These are phyloP conservation scores for Porphyrellus cyaneotinctus DNA, from an alignment of 768 basidiomycete species.

Conservation along the genomic window DNA sequence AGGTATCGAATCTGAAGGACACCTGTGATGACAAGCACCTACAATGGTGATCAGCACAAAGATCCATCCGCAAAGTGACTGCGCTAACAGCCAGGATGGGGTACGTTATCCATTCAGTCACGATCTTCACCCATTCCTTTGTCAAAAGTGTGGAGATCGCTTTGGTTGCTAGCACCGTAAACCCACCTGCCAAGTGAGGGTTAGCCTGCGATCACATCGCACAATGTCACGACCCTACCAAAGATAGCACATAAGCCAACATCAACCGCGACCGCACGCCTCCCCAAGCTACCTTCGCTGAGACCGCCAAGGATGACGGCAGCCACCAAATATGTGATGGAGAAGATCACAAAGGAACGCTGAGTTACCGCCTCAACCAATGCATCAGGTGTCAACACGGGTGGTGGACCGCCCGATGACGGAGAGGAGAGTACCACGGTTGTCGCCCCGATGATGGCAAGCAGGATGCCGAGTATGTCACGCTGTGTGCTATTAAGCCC, in stretches of 20 bases:
- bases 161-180: slow-evolving; percentile 92
- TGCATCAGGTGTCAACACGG: slow-evolving; percentile 57
- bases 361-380: slow-evolving; percentile 68
- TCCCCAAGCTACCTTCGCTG: slow-evolving; percentile 61
- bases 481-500: slow-evolving; percentile 40
- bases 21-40: slow-evolving; percentile 73
- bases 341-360: slow-evolving; percentile 71
- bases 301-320: slow-evolving; percentile 59
- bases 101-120: slow-evolving; percentile 80
- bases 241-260: slow-evolving; percentile 85
- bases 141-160: slow-evolving; percentile 85
- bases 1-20: slow-evolving; percentile 82
- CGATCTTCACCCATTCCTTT: slow-evolving; percentile 69
- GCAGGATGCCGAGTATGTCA: slow-evolving; percentile 70
- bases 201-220: neutral
- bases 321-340: slow-evolving; percentile 54
- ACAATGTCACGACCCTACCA: slow-evolving; percentile 38
- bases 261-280: slow-evolving; percentile 74
- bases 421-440: slow-evolving; percentile 87
- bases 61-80: neutral
- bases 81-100: slow-evolving; percentile 62
- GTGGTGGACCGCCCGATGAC: slow-evolving; percentile 55
- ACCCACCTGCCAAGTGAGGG: slow-evolving; percentile 56
- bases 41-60: slow-evolving; percentile 8
- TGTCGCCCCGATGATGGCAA: slow-evolving; percentile 84